These are phyloP conservation scores for Naumovozyma baii DNA, from an alignment of 805 yeast genomes.

Conservation along the genomic window DNA sequence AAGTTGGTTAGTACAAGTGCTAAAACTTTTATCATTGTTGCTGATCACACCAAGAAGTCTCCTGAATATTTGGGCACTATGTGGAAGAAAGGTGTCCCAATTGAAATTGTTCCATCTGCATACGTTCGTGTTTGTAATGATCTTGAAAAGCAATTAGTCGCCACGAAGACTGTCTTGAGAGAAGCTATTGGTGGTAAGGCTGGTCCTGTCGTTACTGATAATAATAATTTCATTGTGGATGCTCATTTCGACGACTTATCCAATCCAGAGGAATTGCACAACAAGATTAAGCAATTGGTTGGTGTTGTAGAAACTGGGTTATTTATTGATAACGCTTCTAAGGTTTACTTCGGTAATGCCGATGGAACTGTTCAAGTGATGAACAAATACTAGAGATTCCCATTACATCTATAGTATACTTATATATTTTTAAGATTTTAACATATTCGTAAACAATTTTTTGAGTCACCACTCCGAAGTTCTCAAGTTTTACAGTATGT, in stretches of 20 bases:
- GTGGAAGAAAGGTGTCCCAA: slow-evolving; percentile 90
- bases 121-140: slow-evolving; percentile 66
- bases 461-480: no score
- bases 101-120: slow-evolving; percentile 87
- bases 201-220: slow-evolving; percentile 94
- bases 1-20: slow-evolving; percentile 83
- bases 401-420: no score
- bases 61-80: slow-evolving; percentile 54
- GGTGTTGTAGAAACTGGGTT: slow-evolving; percentile 97
- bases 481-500: no score
- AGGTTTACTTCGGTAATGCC: slow-evolving; percentile 82
- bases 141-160: slow-evolving; percentile 33
- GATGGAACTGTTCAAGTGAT: slow-evolving; percentile 48
- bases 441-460: background rate
- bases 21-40: slow-evolving; percentile 71
- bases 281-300: slow-evolving; percentile 58
- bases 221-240: slow-evolving; percentile 86
- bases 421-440: background rate
- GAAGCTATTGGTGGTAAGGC: slow-evolving; percentile 90
- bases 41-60: slow-evolving; percentile 82
- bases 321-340: slow-evolving; percentile 59
- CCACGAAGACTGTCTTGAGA: slow-evolving; percentile 62
- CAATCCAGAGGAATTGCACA: slow-evolving; percentile 45
- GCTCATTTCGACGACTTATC: slow-evolving; percentile 79
- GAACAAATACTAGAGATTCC: background rate